Conservation (phyloP, 805 yeast species). For the Teunomyces atbi region DNA sequence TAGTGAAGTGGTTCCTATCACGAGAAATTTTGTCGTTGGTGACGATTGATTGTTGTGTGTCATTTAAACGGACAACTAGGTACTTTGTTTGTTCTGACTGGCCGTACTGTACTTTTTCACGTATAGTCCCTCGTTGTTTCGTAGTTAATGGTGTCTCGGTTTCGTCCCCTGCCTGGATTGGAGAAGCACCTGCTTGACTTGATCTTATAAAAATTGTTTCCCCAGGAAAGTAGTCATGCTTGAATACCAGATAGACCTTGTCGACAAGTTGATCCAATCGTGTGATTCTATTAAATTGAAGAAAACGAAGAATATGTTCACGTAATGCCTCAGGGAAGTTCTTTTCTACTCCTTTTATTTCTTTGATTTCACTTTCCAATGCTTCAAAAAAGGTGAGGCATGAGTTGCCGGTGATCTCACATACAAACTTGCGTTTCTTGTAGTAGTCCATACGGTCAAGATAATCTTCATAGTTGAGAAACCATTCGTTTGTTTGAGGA, state of each 20-base stretch:
- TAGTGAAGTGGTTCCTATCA: slow-evolving; percentile 85
- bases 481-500: slow-evolving; percentile 88
- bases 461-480: slow-evolving; percentile 71
- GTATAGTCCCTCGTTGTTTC: slow-evolving; percentile 57
- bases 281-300: slow-evolving; percentile 79
- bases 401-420: slow-evolving; percentile 94
- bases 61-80: slow-evolving; percentile 59
- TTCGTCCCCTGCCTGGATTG: not conserved
- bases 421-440: slow-evolving; percentile 75
- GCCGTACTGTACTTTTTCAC: slow-evolving; percentile 83
- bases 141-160: slow-evolving; percentile 6
- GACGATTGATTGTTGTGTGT: slow-evolving; percentile 60
- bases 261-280: slow-evolving; percentile 87
- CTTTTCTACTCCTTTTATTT: slow-evolving; percentile 62
- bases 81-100: slow-evolving; percentile 52
- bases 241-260: slow-evolving; percentile 73
- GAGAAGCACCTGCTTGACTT: not conserved
- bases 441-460: slow-evolving; percentile 71
- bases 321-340: slow-evolving; percentile 88
- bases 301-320: slow-evolving; percentile 83
- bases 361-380: slow-evolving; percentile 61
- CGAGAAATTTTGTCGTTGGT: slow-evolving; percentile 73
- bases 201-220: slow-evolving; percentile 69
- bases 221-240: slow-evolving; percentile 86
- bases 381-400: slow-evolving; percentile 92